These are phyloP conservation scores for Debaryomycetaceae sp. DNA, from an alignment of 1,139 yeast genomes.

Conservation along the genomic window DNA sequence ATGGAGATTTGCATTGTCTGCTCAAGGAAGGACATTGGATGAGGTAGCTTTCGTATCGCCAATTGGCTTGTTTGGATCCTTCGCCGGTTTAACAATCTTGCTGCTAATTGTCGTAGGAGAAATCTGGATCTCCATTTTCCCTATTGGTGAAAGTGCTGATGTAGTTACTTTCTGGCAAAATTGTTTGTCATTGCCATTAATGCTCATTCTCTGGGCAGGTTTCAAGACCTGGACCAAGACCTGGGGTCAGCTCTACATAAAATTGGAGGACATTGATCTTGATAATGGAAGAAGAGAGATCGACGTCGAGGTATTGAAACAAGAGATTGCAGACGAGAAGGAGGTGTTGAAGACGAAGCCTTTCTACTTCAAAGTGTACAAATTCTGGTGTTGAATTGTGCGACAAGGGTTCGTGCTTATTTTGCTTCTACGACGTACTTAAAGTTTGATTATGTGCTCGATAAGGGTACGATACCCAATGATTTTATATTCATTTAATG, in stretches of 20 bases:
- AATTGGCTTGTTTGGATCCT: constrained; percentile 47
- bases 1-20: constrained; percentile 35
- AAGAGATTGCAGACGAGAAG: constrained; percentile 44
- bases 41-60: constrained; percentile 49
- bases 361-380: constrained; percentile 29
- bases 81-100: constrained; percentile 40
- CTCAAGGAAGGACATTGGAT: constrained; percentile 34
- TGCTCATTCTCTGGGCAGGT: constrained; percentile 32
- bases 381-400: constrained; percentile 31
- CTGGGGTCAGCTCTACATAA: constrained; percentile 28
- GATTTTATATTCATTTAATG: not conserved
- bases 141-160: constrained; percentile 32
- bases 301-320: constrained; percentile 42
- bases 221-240: constrained; percentile 25
- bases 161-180: constrained; percentile 40
- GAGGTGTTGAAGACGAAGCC: constrained; percentile 25
- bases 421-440: too few species aligned
- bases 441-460: not conserved
- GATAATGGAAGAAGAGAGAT: constrained; percentile 50
- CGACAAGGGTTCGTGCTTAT: too few species aligned
- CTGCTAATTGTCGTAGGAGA: constrained; percentile 43
- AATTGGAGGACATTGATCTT: constrained; percentile 41
- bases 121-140: constrained; percentile 45
- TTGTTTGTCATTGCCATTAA: constrained; percentile 48
- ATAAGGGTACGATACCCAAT: not conserved